phyloP scores from a whole-genome alignment of 148 eudicot species.

The Vaccinium darrowii region DNA sequence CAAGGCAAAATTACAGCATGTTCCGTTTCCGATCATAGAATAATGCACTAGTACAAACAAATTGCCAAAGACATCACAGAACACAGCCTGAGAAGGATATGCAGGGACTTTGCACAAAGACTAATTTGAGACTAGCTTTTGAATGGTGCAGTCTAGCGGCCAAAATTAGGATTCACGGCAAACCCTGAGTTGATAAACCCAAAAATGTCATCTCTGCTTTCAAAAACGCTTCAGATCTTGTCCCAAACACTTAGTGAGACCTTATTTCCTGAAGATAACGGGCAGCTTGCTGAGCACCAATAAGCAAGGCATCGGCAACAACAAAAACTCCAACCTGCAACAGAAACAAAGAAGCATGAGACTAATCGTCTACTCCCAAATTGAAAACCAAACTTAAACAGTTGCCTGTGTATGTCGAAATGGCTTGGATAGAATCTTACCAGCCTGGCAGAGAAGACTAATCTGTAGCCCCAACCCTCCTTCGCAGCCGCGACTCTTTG shows the following conservation, averaged over 20 bases:
- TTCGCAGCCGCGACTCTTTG: slow-evolving; percentile 79
- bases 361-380: neutral
- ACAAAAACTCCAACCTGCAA: slow-evolving; percentile 71
- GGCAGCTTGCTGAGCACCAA: slow-evolving; percentile 73
- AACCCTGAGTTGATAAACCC: neutral
- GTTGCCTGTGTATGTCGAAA: neutral
- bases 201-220: neutral
- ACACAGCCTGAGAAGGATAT: neutral
- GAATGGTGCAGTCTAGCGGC: neutral
- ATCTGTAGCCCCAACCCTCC: slow-evolving; percentile 88
- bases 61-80: slow-evolving; percentile 2
- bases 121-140: slow-evolving; percentile 1
- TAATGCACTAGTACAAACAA: neutral
- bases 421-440: slow-evolving; percentile 32
- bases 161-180: neutral
- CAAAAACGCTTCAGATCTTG: neutral
- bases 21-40: neutral
- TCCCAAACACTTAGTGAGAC: slow-evolving; percentile 34
- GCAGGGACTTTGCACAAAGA: neutral
- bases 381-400: neutral
- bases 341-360: slow-evolving; percentile 8
- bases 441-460: slow-evolving; percentile 86
- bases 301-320: slow-evolving; percentile 73
- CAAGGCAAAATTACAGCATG: neutral
- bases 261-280: slow-evolving; percentile 73